Evolutionary conservation across 2,329 filamentous ascomycete species (phyloP).

Genomic region (Botrytis aclada): DNA sequence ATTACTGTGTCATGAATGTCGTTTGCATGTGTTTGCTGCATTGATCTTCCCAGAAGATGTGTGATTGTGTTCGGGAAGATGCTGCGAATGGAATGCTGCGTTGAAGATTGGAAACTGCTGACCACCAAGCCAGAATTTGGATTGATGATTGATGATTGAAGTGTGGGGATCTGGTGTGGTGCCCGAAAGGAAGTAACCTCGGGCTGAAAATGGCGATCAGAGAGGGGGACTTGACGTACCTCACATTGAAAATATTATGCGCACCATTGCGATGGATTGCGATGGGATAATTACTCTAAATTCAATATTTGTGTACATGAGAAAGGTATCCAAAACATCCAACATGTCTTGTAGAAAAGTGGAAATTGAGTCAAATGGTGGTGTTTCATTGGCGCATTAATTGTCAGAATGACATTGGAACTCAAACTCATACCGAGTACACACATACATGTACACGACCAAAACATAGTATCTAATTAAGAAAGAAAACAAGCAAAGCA

Average conservation of each 20-base stretch:
- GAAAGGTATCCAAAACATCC: not conserved
- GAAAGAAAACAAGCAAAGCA: not conserved
- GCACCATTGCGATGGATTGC: constrained; percentile 7
- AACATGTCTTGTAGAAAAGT: not conserved
- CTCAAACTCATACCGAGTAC: not conserved
- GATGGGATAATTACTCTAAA: not conserved
- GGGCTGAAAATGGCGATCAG: constrained; percentile 1
- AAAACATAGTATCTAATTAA: not conserved
- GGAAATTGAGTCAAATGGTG: no score
- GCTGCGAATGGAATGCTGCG: constrained; percentile 1
- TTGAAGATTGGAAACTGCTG: constrained; percentile 1
- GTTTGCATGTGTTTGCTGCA: constrained; percentile 1
- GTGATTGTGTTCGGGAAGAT: not conserved
- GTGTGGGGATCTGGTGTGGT: not conserved
- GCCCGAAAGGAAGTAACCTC: constrained; percentile 6
- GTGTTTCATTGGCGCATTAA: constrained; percentile 9
- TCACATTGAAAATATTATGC: not conserved
- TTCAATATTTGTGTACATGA: not conserved
- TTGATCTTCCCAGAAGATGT: not conserved
- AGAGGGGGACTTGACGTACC: not conserved
- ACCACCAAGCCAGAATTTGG: not conserved
- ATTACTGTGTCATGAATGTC: not conserved
- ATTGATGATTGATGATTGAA: not conserved
- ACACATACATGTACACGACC: not conserved
- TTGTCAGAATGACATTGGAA: not conserved